Percentiles rank a stretch among this genome's conserved stretches.
phyloP scores from a whole-genome alignment of 768 basidiomycete species.

The Lepiota subincarnata region DNA sequence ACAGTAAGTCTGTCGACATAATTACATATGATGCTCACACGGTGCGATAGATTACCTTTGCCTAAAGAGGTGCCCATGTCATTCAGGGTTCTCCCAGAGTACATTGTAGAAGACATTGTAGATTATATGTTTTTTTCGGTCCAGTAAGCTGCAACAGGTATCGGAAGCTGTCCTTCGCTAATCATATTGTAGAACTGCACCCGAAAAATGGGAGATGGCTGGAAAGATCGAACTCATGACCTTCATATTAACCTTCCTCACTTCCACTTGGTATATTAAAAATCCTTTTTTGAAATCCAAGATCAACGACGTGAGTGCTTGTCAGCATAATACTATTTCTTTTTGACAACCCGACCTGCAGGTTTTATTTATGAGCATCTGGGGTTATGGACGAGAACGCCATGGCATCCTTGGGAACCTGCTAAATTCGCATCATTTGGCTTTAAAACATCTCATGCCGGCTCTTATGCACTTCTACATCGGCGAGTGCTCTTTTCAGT shows the following conservation, averaged over 20 bases:
- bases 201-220: conserved; percentile 76
- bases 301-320: conserved; percentile 77
- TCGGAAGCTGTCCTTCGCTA: background rate
- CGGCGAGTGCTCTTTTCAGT: conserved; percentile 43
- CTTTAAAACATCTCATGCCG: conserved; percentile 85
- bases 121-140: conserved; percentile 85
- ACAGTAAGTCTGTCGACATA: conserved; percentile 45
- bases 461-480: conserved; percentile 94
- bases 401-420: conserved; percentile 75
- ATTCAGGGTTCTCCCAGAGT: conserved; percentile 90
- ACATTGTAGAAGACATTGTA: conserved; percentile 89
- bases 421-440: conserved; percentile 82
- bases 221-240: conserved; percentile 85
- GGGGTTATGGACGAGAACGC: conserved; percentile 61
- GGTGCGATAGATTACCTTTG: conserved; percentile 65
- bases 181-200: conserved; percentile 44
- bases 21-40: background rate
- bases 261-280: conserved; percentile 96
- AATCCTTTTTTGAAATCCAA: conserved; percentile 97
- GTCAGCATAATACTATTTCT: too few species aligned
- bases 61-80: conserved; percentile 79
- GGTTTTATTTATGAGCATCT: conserved; percentile 72
- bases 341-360: conserved; percentile 23
- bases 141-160: conserved; percentile 43
- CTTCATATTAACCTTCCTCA: conserved; percentile 87